Conservation (phyloP, 2,329 filamentous ascomycete species). For the Aspergillus sp. region DNA sequence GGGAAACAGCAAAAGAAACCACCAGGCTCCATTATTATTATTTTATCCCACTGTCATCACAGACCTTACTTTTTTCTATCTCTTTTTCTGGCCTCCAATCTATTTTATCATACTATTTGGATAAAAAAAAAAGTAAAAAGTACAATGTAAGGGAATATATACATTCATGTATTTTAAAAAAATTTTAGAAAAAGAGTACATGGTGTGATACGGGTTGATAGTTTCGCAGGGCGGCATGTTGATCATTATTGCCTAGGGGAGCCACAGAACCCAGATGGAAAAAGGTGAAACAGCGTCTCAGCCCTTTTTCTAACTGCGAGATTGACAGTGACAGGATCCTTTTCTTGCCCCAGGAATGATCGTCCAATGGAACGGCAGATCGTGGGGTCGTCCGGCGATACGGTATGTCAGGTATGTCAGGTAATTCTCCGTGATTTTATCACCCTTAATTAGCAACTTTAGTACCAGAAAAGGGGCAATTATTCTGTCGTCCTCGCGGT, state of each 20-base stretch:
- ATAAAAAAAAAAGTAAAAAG: no score
- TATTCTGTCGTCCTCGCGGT: background rate
- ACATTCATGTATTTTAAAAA: no score
- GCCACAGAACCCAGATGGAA: background rate
- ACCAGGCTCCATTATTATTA: background rate
- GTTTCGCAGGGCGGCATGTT: background rate
- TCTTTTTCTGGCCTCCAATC: background rate
- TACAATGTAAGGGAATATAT: no score
- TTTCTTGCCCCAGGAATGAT: slow-evolving; percentile 10
- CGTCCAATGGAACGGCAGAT: slow-evolving; percentile 10
- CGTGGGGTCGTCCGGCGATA: background rate
- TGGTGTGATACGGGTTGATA: no score
- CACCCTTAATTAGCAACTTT: no score
- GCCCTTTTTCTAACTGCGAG: background rate
- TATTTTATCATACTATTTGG: no score
- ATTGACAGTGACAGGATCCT: background rate
- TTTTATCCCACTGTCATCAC: background rate
- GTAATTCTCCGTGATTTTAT: no score
- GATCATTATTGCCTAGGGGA: background rate
- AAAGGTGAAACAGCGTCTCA: background rate
- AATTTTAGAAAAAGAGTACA: no score
- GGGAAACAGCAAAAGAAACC: background rate
- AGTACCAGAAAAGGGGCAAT: background rate
- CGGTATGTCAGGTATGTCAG: no score
- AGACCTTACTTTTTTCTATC: background rate